Evolutionary conservation across 2,329 filamentous ascomycete genomes (phyloP).

Genomic region (Eutypella sp.): DNA sequence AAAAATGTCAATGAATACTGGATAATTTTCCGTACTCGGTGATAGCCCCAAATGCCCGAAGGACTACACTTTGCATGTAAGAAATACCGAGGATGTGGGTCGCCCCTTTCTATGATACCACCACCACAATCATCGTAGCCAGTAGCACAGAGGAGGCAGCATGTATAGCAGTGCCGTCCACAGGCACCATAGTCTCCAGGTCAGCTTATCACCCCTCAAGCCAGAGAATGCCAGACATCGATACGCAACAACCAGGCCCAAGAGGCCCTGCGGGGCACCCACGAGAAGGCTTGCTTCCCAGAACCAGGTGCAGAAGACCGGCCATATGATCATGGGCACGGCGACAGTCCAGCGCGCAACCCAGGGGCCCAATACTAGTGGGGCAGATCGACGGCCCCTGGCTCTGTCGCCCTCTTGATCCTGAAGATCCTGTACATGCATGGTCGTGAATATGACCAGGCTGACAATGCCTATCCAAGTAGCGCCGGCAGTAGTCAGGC

Average conservation of each 20-base stretch:
- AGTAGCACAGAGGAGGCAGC: neutral
- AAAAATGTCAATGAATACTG: too few species aligned
- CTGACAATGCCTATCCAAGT: slow-evolving; percentile 27
- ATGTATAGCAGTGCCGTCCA: neutral
- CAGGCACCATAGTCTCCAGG: neutral
- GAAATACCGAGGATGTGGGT: too few species aligned
- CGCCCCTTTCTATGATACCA: too few species aligned
- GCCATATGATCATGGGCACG: slow-evolving; percentile 18
- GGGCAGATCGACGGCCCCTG: slow-evolving; percentile 21
- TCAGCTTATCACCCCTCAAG: neutral
- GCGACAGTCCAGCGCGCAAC: slow-evolving; percentile 18
- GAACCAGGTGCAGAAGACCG: slow-evolving; percentile 13
- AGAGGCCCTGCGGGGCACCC: neutral
- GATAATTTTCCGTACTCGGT: too few species aligned
- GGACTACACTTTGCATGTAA: too few species aligned
- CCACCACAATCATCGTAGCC: too few species aligned
- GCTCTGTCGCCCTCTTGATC: slow-evolving; percentile 28
- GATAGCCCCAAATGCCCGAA: too few species aligned
- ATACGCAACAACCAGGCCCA: neutral
- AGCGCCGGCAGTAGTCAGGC: slow-evolving; percentile 4
- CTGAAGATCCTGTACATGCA: slow-evolving; percentile 34
- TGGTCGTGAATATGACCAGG: slow-evolving; percentile 28
- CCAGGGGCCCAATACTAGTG: slow-evolving; percentile 24
- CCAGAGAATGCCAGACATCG: neutral
- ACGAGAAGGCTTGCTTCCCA: slow-evolving; percentile 6